Conservation (phyloP, 768 basidiomycete genomes). For the Agrocybe chaxingu region DNA sequence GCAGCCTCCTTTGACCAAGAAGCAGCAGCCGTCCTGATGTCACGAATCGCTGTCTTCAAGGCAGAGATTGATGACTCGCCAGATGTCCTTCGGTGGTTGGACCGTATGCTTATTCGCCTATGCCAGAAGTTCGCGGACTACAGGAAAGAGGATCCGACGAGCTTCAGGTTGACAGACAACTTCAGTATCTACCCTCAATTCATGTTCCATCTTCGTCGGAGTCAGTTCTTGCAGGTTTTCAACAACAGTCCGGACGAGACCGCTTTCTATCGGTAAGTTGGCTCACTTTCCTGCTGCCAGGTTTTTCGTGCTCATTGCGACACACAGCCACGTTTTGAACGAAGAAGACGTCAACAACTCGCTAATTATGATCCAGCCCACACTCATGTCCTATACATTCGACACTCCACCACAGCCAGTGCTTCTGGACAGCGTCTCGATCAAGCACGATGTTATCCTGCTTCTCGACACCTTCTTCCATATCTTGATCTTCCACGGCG, state of each 20-base stretch:
- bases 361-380: slow-evolving; percentile 99
- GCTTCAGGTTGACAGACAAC: slow-evolving; percentile 90
- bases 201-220: slow-evolving; percentile 98
- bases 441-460: slow-evolving; percentile 94
- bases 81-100: slow-evolving; percentile 95
- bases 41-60: slow-evolving; percentile 98
- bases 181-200: slow-evolving; percentile 99
- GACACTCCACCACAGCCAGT: slow-evolving; percentile 92
- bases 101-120: slow-evolving; percentile 96
- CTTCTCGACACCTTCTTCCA: slow-evolving; percentile 99
- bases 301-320: slow-evolving; percentile 6
- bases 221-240: slow-evolving; percentile 98
- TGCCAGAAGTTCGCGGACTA: slow-evolving; percentile 99
- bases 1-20: slow-evolving; percentile 97
- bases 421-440: slow-evolving; percentile 94
- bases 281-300: not conserved
- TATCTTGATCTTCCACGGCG: slow-evolving; percentile 99
- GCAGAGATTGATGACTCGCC: slow-evolving; percentile 98
- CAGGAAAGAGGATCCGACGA: slow-evolving; percentile 93
- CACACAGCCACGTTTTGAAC: slow-evolving; percentile 81
- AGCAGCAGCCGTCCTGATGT: slow-evolving; percentile 96
- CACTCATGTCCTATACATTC: slow-evolving; percentile 97
- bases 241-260: slow-evolving; percentile 99
- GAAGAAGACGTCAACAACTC: slow-evolving; percentile 99
- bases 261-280: slow-evolving; percentile 86